phyloP scores from a whole-genome alignment of 2,329 filamentous ascomycete genomes.

The Hymenoscyphus salicellus region DNA sequence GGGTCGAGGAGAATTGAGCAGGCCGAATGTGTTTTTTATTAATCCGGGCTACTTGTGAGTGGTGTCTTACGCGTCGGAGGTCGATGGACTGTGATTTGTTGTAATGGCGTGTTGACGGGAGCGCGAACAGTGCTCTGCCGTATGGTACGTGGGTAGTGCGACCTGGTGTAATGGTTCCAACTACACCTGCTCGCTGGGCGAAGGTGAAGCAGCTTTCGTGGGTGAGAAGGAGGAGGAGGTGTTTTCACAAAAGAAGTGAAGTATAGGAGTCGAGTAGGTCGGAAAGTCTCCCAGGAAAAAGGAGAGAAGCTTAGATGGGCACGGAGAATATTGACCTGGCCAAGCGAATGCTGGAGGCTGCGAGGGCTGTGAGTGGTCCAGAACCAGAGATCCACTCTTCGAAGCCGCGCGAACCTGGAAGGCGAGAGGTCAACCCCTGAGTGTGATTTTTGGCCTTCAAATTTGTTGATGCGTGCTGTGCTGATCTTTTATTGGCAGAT shows the following conservation, averaged over 20 bases:
- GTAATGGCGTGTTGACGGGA: constrained; percentile 8
- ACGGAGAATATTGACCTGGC: not conserved
- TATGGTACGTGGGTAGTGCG: not conserved
- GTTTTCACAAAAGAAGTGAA: not conserved
- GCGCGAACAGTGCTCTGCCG: not conserved
- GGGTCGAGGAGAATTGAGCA: not conserved
- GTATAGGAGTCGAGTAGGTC: not conserved
- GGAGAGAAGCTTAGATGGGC: not conserved
- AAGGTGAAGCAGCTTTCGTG: not conserved
- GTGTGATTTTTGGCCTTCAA: no score
- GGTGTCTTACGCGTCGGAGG: constrained; percentile 12
- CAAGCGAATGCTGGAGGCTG: no score
- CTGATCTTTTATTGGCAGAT: no score
- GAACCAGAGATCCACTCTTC: no score
- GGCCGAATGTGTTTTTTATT: not conserved
- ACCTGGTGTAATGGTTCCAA: not conserved
- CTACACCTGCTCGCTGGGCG: no score
- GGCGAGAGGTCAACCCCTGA: no score
- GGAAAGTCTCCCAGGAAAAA: not conserved
- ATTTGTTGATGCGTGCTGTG: no score
- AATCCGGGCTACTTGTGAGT: not conserved
- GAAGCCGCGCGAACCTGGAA: no score
- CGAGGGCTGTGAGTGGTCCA: no score
- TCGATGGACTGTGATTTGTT: constrained; percentile 11
- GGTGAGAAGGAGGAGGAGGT: not conserved